phyloP scores from a whole-genome alignment of 345 rosid species.

The Salix purpurea region DNA sequence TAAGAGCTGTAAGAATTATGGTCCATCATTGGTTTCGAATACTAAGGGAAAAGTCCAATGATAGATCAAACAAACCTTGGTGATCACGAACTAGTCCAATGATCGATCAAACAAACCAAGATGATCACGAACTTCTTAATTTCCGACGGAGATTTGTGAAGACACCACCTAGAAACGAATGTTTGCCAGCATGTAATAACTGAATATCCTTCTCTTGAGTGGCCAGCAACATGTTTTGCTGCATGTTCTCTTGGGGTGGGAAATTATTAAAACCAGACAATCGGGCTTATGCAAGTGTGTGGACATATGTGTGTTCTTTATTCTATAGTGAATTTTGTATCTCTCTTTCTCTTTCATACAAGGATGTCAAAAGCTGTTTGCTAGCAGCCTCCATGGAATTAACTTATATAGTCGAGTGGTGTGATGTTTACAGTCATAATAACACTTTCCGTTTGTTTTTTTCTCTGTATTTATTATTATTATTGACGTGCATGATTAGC shows the following conservation, averaged over 20 bases:
- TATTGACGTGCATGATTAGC: background rate
- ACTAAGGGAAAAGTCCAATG: background rate
- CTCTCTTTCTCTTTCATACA: background rate
- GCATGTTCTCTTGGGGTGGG: background rate
- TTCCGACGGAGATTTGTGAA: background rate
- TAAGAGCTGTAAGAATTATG: background rate
- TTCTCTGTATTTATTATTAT: background rate
- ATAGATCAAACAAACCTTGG: background rate
- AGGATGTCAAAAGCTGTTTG: background rate
- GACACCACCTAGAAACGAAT: background rate
- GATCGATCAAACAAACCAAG: background rate
- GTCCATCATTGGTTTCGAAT: background rate
- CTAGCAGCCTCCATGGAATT: background rate
- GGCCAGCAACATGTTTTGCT: background rate
- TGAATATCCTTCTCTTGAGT: background rate
- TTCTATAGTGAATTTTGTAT: background rate
- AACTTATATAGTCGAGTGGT: background rate
- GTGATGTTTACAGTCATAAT: background rate
- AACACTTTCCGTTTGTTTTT: background rate
- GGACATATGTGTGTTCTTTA: background rate
- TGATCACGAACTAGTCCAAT: background rate
- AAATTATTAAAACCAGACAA: slow-evolving; percentile 1
- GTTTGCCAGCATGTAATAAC: background rate
- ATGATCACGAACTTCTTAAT: background rate
- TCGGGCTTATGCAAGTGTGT: background rate